Base-by-base conservation (phyloP, 202 grass and related monocot genomes). In the Elaeis oleifera region DNA sequence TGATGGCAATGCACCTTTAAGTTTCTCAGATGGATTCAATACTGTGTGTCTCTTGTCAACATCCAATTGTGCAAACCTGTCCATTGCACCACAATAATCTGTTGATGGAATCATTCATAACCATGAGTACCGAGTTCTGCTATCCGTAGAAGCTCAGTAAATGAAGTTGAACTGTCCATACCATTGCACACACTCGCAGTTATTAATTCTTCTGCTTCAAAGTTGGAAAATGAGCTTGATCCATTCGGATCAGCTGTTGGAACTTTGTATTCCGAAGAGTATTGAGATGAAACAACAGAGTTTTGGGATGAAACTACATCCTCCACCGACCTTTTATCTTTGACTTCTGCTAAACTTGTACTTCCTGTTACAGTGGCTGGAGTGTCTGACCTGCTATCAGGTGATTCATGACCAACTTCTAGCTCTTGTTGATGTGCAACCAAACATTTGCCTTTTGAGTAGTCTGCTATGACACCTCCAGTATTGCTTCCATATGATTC, bases 251-350 rank as follows among this genome's bases (percentile, higher is more conserved):
- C 69, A 36, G 51, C 65, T 71, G 53, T 64, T 24, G 71, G 75
- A 71, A 76, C 69, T 22, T 65, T 56, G 28, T 80, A 74, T 59
- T 82, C 75, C 31, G 82, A 62, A 18, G 74, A 95, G 59, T 74
- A 75, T 53, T 82, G 75, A 39, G 80, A 79, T 58, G 90, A 82
- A 84, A 90, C 65, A 49, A 50, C 44, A 15, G 80, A 87, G 65
- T 89, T 78, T 70, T 95, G 82, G 18, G 78, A 90, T 69, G 83
- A 90, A 82, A 77, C 64, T 58, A 68, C 80, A 68, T 80, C 80
- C 52, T 83, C 89, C 11, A 73, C 53, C 54, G 77, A 65, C 24
- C 65, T 80, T 54, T 4, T 63, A 55, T 85, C 85, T 65, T 89
- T 85, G 79, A 68, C 55, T 71, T 82, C 79, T 63, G 71, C 20